Base-by-base conservation (phyloP, 208 protist species). In the Leishmania lainsoni region DNA sequence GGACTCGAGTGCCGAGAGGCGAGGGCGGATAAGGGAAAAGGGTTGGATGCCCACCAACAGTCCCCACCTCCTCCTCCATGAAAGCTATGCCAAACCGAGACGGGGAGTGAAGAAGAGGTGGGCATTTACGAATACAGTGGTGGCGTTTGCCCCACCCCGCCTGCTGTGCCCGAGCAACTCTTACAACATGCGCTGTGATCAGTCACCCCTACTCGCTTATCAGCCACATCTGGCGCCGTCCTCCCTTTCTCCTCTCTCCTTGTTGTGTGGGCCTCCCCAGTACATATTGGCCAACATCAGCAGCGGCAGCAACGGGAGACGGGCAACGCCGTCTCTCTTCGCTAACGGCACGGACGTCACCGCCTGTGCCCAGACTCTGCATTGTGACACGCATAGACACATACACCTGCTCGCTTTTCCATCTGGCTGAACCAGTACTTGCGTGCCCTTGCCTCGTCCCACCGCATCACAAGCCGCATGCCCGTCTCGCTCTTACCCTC, bases 311-410 rank as follows among this genome's bases (percentile, higher is more conserved):
- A 42, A 29, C 69, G 26, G 45, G n/a, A 14, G 16, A 35, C 22
- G 26, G 45, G n/a, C 32, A 29, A 35, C 22, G 5, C 17, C 26
- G 35, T 16, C 42, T 35, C 42, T 35, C 42, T 52, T 49, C 22
- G 45, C 68, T 52, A 29, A 42, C 42, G 45, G 0, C 26, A 73
- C 35, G 12, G 45, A 54, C 20, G 45, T 16, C 69, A 73, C 69
- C 69, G 22, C 69, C 45, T 4, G 6, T 45, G 4, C 42, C n/a
- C 45, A 52, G 5, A 4, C 10, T 1, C 22, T 52, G 69, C 45
- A 51, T 51, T 32, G 26, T 45, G 17, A 20, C 72, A 76, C 72
- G 42, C 72, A 76, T 48, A 76, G 51, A 61, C 72, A 76, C 48
- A 76, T 32, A 32, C 16, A 71, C 29, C 66, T 12, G 22, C 29